Evolutionary conservation across 305 asterid species (phyloP).

Genomic region (Fraxinus baroniana): DNA sequence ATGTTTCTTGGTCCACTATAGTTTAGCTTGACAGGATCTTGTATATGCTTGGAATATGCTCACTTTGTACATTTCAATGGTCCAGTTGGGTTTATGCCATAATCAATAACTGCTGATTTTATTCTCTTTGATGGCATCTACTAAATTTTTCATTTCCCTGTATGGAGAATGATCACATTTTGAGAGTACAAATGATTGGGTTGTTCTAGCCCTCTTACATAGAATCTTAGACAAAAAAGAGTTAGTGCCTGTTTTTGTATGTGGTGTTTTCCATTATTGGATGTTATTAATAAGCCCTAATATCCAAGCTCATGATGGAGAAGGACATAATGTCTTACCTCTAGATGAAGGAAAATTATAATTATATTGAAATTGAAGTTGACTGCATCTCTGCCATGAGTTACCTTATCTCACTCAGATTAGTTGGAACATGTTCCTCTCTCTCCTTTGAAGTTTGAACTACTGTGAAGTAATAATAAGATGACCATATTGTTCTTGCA

Average conservation of each 20-base stretch:
- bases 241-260: neutral
- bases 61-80: neutral
- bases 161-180: neutral
- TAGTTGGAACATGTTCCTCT: neutral
- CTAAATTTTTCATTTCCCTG: neutral
- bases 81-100: neutral
- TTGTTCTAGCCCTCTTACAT: neutral
- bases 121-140: neutral
- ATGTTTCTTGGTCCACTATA: neutral
- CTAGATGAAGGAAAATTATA: neutral
- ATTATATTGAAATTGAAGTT: neutral
- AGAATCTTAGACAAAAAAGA: neutral
- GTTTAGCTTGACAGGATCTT: constrained; percentile 11
- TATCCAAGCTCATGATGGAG: neutral
- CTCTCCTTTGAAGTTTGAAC: neutral
- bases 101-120: neutral
- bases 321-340: neutral
- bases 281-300: neutral
- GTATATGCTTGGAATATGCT: neutral
- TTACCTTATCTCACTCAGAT: neutral
- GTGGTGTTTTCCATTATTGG: neutral
- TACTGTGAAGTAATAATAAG: neutral
- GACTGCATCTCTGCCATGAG: neutral
- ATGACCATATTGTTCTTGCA: neutral
- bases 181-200: neutral